These are phyloP conservation scores for Diaporthe citri DNA, from an alignment of 2,329 filamentous ascomycete species.

Conservation along the genomic window DNA sequence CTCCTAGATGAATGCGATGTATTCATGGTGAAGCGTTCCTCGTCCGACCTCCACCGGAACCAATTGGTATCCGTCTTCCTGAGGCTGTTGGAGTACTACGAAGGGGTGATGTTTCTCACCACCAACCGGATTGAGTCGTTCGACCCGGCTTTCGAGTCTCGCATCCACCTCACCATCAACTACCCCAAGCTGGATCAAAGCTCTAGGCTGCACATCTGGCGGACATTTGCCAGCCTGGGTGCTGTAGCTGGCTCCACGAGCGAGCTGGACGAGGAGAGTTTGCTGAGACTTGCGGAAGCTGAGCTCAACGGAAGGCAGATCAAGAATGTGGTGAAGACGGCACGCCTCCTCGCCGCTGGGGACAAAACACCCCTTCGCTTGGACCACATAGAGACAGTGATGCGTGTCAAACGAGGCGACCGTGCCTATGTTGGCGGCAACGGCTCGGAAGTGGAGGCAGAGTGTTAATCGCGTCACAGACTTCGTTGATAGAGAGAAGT, in stretches of 20 bases:
- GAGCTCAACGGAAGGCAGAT: conserved; percentile 47
- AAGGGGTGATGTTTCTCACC: conserved; percentile 53
- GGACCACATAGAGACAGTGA: neutral
- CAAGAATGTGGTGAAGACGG: conserved; percentile 46
- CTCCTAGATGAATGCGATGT: conserved; percentile 59
- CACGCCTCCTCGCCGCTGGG: neutral
- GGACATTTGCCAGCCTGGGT: conserved; percentile 45
- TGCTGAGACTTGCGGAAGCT: neutral
- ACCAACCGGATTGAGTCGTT: conserved; percentile 52
- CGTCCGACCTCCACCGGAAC: conserved; percentile 52
- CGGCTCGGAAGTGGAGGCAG: neutral
- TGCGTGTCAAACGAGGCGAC: neutral
- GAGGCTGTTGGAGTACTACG: conserved; percentile 51
- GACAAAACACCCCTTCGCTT: neutral
- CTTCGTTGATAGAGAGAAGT: neutral
- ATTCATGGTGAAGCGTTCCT: conserved; percentile 53
- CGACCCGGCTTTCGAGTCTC: conserved; percentile 53
- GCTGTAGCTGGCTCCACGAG: neutral
- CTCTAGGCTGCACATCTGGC: conserved; percentile 51
- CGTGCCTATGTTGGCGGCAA: neutral
- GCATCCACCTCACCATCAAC: conserved; percentile 49
- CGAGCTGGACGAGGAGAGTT: neutral
- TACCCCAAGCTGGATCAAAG: conserved; percentile 48
- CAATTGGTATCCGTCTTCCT: conserved; percentile 53
- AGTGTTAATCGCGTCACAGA: neutral